A percentile compares a stretch with the other conserved stretches of the same genome.
Conservation (phyloP, 768 basidiomycete genomes). For the Agrocybe praecox region DNA sequence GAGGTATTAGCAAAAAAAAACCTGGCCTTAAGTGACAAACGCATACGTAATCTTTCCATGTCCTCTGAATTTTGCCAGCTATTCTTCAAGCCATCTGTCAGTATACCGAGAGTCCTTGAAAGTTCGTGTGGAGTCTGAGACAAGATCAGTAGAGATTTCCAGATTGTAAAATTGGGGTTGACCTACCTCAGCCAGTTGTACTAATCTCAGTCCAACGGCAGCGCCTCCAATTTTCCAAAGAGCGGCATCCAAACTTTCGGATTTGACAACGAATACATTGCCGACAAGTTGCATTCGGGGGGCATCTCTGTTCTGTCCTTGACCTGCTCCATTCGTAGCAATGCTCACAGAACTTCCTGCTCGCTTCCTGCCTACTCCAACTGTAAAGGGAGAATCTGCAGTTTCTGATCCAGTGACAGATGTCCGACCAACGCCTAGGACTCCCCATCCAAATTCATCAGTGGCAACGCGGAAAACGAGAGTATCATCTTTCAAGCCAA, state of each 20-base stretch:
- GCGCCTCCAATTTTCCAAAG: constrained; percentile 87
- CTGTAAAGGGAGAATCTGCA: not conserved
- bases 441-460: constrained; percentile 23
- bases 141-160: not conserved
- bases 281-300: constrained; percentile 31
- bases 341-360: not conserved
- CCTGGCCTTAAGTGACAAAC: not conserved
- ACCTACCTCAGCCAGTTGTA: constrained; percentile 75
- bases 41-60: constrained; percentile 85
- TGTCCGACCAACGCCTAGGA: constrained; percentile 5
- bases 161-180: not conserved
- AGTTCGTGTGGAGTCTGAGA: constrained; percentile 75
- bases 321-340: not conserved
- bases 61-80: constrained; percentile 96
- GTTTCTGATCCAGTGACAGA: not conserved
- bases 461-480: constrained; percentile 24
- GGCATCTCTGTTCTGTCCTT: not conserved
- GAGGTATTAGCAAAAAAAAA: not conserved
- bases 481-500: constrained; percentile 28
- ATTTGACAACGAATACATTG: constrained; percentile 62
- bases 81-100: constrained; percentile 77
- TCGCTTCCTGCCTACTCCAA: not conserved
- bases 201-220: constrained; percentile 67
- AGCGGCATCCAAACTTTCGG: constrained; percentile 68
- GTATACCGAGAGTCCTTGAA: constrained; percentile 67